phyloP scores from a whole-genome alignment of 2,329 filamentous ascomycete genomes.

The Colletotrichum incanum region DNA sequence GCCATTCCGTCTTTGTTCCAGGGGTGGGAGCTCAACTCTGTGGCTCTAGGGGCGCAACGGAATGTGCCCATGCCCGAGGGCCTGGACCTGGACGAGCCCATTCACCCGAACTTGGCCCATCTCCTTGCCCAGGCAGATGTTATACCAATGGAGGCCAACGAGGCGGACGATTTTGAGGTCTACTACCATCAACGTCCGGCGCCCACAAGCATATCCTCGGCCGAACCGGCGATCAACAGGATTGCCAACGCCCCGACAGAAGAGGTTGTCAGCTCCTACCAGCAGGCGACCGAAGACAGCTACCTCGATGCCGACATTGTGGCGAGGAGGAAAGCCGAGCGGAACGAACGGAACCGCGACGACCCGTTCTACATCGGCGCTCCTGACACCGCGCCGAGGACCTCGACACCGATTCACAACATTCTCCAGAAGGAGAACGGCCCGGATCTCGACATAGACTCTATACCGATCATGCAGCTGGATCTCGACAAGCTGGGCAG shows the following conservation, averaged over 20 bases:
- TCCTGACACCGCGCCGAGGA: slow-evolving; percentile 68
- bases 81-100: slow-evolving; percentile 85
- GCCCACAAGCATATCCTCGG: slow-evolving; percentile 66
- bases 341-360: slow-evolving; percentile 86
- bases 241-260: slow-evolving; percentile 63
- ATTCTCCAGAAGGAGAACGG: slow-evolving; percentile 82
- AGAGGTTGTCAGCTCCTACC: slow-evolving; percentile 69
- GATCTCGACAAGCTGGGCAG: slow-evolving; percentile 75
- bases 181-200: slow-evolving; percentile 75
- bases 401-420: slow-evolving; percentile 84
- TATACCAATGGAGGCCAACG: slow-evolving; percentile 63
- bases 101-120: slow-evolving; percentile 80
- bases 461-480: slow-evolving; percentile 96
- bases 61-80: slow-evolving; percentile 87
- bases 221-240: slow-evolving; percentile 69
- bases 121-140: slow-evolving; percentile 75
- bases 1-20: slow-evolving; percentile 90
- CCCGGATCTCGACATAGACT: slow-evolving; percentile 88
- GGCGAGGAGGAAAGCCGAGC: slow-evolving; percentile 81
- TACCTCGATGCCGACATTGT: slow-evolving; percentile 82
- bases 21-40: slow-evolving; percentile 92
- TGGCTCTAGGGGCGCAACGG: slow-evolving; percentile 84
- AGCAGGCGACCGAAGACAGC: slow-evolving; percentile 73
- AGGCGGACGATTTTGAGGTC: slow-evolving; percentile 77
- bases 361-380: slow-evolving; percentile 94